Evolutionary conservation across 2,329 filamentous ascomycete genomes (phyloP).

Genomic region (Lecanicillium sp.): DNA sequence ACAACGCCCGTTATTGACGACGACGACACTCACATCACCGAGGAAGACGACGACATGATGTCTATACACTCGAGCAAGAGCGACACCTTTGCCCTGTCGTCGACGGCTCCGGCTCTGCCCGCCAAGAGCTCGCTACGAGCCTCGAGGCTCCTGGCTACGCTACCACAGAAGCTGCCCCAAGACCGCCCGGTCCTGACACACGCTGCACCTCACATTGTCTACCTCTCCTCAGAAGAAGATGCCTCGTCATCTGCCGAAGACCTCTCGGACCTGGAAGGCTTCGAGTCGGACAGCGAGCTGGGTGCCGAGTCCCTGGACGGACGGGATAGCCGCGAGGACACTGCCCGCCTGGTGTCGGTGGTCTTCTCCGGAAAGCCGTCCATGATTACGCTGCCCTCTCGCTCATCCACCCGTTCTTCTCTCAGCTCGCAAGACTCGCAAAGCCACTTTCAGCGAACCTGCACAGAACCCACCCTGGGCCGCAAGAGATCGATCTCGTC

Average conservation of each 20-base stretch:
- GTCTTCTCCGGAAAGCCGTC: conserved; percentile 53
- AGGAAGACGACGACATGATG: conserved; percentile 24
- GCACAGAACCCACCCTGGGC: conserved; percentile 21
- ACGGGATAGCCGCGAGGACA: conserved; percentile 43
- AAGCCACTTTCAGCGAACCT: conserved; percentile 13
- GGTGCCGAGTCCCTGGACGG: conserved; percentile 17
- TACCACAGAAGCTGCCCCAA: conserved; percentile 22
- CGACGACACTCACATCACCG: background rate
- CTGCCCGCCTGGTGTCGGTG: conserved; percentile 51
- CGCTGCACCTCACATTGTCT: conserved; percentile 48
- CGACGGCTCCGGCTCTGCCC: conserved; percentile 37
- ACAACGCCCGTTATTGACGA: background rate
- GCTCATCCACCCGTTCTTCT: conserved; percentile 28
- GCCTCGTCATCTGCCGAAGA: conserved; percentile 52
- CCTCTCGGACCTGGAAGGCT: conserved; percentile 21
- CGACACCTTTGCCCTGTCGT: conserved; percentile 12
- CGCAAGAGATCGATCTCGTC: conserved; percentile 25
- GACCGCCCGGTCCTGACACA: conserved; percentile 26
- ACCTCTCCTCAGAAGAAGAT: conserved; percentile 60
- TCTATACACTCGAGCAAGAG: conserved; percentile 13
- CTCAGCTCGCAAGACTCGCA: conserved; percentile 27
- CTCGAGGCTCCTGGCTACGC: conserved; percentile 31
- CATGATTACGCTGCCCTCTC: conserved; percentile 42
- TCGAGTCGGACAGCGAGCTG: conserved; percentile 36
- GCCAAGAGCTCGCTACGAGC: conserved; percentile 41